Conservation (phyloP, 352 stramenopile genomes). For the Nothophytophthora sp. region DNA sequence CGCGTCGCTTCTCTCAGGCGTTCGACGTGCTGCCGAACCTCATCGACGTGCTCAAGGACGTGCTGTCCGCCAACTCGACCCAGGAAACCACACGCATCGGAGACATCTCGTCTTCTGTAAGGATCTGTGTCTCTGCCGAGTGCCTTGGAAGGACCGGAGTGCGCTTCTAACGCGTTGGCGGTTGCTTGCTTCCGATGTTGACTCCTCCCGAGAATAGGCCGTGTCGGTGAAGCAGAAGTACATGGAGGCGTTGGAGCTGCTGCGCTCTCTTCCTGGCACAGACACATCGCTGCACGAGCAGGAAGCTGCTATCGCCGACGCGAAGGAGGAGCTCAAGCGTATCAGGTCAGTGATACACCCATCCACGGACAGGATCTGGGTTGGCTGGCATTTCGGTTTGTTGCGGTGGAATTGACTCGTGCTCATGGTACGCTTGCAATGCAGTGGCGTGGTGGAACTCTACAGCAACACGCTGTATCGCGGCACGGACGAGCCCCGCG, state of each 20-base stretch:
- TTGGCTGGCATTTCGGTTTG: conserved; percentile 2
- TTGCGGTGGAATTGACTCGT: neutral
- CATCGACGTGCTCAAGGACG: conserved; percentile 87
- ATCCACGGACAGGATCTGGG: neutral
- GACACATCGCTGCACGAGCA: conserved; percentile 82
- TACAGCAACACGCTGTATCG: conserved; percentile 88
- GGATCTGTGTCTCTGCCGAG: neutral
- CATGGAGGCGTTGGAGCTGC: conserved; percentile 57
- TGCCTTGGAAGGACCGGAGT: neutral
- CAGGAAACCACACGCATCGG: conserved; percentile 81
- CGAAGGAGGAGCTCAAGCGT: conserved; percentile 73
- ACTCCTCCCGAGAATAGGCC: conserved; percentile 41
- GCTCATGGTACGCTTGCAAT: neutral
- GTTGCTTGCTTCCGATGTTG: neutral
- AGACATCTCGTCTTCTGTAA: conserved; percentile 79
- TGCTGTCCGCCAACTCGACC: conserved; percentile 67
- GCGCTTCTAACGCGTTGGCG: neutral
- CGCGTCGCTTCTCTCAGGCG: conserved; percentile 34
- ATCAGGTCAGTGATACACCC: conserved; percentile 51
- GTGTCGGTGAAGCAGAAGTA: conserved; percentile 82
- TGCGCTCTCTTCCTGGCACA: conserved; percentile 71
- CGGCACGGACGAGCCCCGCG: conserved; percentile 81
- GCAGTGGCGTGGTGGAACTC: conserved; percentile 78
- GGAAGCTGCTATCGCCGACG: conserved; percentile 64
- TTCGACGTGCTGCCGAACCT: conserved; percentile 83